Evolutionary conservation across 2,329 filamentous ascomycete genomes (phyloP).

Genomic region (Parastagonospora avenae): DNA sequence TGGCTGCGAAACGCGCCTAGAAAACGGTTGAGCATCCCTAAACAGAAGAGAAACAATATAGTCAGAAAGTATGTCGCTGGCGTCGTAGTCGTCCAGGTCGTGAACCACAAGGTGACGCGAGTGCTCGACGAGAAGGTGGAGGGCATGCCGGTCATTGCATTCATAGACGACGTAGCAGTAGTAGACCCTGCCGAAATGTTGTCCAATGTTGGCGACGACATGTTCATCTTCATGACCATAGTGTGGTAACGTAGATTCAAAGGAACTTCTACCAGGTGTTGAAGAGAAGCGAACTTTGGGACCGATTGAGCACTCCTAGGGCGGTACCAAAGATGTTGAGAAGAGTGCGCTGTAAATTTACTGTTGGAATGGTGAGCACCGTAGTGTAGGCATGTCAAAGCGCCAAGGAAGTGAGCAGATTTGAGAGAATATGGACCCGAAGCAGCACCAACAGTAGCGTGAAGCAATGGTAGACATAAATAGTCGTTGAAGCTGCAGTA

Average conservation of each 20-base stretch:
- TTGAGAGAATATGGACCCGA: slow-evolving; percentile 11
- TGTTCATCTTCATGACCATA: slow-evolving; percentile 7
- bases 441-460: too few species aligned
- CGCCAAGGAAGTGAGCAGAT: slow-evolving; percentile 12
- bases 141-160: slow-evolving; percentile 29
- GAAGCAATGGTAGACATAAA: too few species aligned
- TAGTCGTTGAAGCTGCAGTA: too few species aligned
- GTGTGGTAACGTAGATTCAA: neutral
- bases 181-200: neutral
- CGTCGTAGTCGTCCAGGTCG: slow-evolving; percentile 34
- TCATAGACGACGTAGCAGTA: slow-evolving; percentile 4
- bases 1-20: slow-evolving; percentile 34
- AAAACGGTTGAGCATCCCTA: slow-evolving; percentile 38
- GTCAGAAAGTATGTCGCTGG: slow-evolving; percentile 29
- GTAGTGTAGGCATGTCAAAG: neutral
- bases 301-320: too few species aligned
- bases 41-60: slow-evolving; percentile 32
- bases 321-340: too few species aligned
- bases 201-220: slow-evolving; percentile 1
- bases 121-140: slow-evolving; percentile 34
- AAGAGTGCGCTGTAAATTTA: too few species aligned
- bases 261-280: neutral
- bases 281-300: neutral
- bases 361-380: slow-evolving; percentile 5
- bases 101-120: slow-evolving; percentile 36